A percentile compares a stretch with the other conserved stretches of the same genome.
Evolutionary conservation across 257 asterid species (phyloP).

Genomic region (Coffea canephora): DNA sequence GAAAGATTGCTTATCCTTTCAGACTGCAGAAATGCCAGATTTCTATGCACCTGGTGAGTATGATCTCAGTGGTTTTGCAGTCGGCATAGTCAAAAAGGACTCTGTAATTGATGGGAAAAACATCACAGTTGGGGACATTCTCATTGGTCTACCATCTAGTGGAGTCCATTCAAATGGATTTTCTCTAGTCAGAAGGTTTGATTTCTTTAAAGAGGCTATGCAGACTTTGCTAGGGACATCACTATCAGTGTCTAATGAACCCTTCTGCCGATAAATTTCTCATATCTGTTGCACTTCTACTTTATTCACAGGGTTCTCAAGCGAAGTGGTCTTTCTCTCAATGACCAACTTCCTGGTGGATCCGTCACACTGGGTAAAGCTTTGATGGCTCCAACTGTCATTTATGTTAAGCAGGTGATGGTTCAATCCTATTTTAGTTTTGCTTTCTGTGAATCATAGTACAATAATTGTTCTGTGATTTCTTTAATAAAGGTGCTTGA

Average conservation of each 20-base stretch:
- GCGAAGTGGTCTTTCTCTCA: slow-evolving; percentile 67
- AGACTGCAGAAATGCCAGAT: slow-evolving; percentile 99
- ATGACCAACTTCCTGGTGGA: slow-evolving; percentile 70
- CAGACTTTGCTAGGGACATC: background rate
- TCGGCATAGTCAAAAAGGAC: slow-evolving; percentile 75
- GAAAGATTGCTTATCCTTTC: slow-evolving; percentile 26
- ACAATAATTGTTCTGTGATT: background rate
- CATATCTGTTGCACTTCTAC: background rate
- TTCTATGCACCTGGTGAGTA: slow-evolving; percentile 90
- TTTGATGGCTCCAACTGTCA: slow-evolving; percentile 89
- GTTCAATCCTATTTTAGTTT: background rate
- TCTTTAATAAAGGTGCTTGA: slow-evolving; percentile 67
- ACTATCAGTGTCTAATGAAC: background rate
- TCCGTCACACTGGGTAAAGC: slow-evolving; percentile 69
- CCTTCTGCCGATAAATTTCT: no score
- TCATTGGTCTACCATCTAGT: slow-evolving; percentile 91
- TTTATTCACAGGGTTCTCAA: slow-evolving; percentile 59
- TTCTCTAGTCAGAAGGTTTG: slow-evolving; percentile 88
- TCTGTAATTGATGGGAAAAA: slow-evolving; percentile 77
- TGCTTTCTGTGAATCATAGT: background rate
- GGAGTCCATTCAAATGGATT: slow-evolving; percentile 97
- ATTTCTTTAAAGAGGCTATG: background rate
- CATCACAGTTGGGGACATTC: slow-evolving; percentile 67
- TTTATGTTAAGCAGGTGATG: slow-evolving; percentile 86
- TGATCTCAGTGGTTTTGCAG: slow-evolving; percentile 95